phyloP scores from a whole-genome alignment of 164 flowering plant species.

The Nymphaea thermarum region DNA sequence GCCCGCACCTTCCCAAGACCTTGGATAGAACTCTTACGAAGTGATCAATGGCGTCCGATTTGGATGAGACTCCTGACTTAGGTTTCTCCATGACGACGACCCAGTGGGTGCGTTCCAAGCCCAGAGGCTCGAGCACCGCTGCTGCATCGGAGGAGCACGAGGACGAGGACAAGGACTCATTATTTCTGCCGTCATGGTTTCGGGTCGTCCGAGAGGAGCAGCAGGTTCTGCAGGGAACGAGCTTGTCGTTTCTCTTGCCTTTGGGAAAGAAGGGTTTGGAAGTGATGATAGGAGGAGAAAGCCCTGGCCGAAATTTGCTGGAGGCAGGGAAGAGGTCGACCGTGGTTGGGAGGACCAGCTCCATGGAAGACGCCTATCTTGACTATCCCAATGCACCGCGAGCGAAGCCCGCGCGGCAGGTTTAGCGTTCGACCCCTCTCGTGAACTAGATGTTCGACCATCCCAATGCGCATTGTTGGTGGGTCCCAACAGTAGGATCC shows the following conservation, averaged over 20 bases:
- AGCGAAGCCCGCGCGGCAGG: too few relatives aligned
- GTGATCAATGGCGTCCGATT: constrained; percentile 38
- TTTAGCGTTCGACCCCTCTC: too few relatives aligned
- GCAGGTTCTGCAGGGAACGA: neutral
- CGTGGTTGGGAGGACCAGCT: neutral
- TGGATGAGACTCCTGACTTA: constrained; percentile 25
- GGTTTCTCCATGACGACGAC: constrained; percentile 52
- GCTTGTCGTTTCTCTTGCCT: neutral
- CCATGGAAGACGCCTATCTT: neutral
- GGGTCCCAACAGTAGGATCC: too few relatives aligned
- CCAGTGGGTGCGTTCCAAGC: constrained; percentile 32
- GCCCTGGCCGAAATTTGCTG: neutral
- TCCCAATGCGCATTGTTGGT: too few relatives aligned
- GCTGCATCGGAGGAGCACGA: constrained; percentile 11
- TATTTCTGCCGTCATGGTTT: neutral
- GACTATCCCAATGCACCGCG: too few relatives aligned
- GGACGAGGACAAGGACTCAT: constrained; percentile 1
- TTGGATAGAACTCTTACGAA: constrained; percentile 41
- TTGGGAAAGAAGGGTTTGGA: neutral
- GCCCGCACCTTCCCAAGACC: constrained; percentile 43
- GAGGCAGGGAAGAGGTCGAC: neutral
- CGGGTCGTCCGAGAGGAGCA: neutral
- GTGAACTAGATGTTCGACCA: too few relatives aligned
- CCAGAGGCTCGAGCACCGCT: constrained; percentile 7
- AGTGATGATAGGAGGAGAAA: neutral